phyloP scores from a whole-genome alignment of 2,329 filamentous ascomycete species.

The Magnaporthiopsis poae region DNA sequence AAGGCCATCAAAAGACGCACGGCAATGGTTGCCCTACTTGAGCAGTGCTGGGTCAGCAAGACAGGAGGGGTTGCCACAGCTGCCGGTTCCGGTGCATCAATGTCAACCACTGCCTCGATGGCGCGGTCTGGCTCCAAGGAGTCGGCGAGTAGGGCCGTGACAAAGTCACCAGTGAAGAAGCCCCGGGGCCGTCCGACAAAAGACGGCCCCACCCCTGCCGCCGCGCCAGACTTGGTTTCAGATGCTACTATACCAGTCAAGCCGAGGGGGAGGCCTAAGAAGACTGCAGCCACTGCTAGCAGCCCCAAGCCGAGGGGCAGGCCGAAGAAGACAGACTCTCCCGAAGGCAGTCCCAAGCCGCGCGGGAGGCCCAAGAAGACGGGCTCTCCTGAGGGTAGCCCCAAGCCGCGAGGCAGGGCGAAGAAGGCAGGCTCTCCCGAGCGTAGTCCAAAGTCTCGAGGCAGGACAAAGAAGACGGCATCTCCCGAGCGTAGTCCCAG shows the following conservation, averaged over 20 bases:
- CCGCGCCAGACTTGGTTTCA: neutral
- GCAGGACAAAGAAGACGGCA: conserved; percentile 20
- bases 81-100: conserved; percentile 4
- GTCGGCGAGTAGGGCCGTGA: conserved; percentile 7
- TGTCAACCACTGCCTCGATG: conserved; percentile 14
- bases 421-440: conserved; percentile 11
- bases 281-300: conserved; percentile 10
- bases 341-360: conserved; percentile 10
- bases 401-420: neutral
- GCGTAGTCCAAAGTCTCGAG: conserved; percentile 14
- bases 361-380: conserved; percentile 21
- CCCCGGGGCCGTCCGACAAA: conserved; percentile 35
- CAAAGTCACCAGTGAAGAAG: conserved; percentile 23
- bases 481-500: conserved; percentile 8
- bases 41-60: conserved; percentile 62
- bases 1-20: conserved; percentile 59
- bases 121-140: conserved; percentile 13
- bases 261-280: conserved; percentile 20
- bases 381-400: neutral
- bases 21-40: conserved; percentile 59
- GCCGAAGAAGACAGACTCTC: conserved; percentile 17
- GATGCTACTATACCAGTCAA: conserved; percentile 11
- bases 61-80: conserved; percentile 17
- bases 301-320: conserved; percentile 1
- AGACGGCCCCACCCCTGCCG: conserved; percentile 12